Base-by-base conservation (phyloP, 2,329 filamentous ascomycete species). In the Curvularia sp. region DNA sequence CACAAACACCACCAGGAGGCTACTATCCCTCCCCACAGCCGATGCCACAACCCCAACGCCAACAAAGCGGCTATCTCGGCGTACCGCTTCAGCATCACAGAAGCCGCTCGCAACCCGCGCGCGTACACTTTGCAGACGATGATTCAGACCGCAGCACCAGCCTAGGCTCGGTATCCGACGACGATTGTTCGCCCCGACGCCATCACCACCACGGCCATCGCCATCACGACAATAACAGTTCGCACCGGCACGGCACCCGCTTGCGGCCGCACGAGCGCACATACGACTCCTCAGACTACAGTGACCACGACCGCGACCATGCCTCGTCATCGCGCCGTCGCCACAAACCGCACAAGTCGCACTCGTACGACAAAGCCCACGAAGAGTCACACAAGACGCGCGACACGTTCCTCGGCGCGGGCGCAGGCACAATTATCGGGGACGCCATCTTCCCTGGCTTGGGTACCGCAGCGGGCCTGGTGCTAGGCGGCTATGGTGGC, bases 391-490 rank as follows among this genome's bases (percentile, higher is more conserved):
- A 67, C 39, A 74, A 71, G 43, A 65, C 65, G 54, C 64, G 75
- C 18, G 74, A 79, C 32, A 80, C 79, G 0, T 81, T 81, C 49
- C 64, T 81, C 0, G 80, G 80, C 46, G 80, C 79, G 0, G 78
- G 79, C 9, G 79, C 74, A 2, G 80, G 80, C 12, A 79, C 77
- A 5, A 56, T 81, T 1, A 71, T 81, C 1, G 80, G 80, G 2
- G 80, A 81, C 59, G 70, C 68, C 13, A 78, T 81, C 9, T 80
- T 81, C 42, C 80, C 79, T 3, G 79, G 79, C 0, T 56, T 81
- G 2, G 79, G 79, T 3, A 80, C 74, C 1, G 73, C 70, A 5
- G 73, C 66, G 1, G 74, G 79, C 0, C 66, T 80, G 19, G 64
- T 80, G 10, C 56, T 81, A 1, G 79, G 79, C 13, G 79, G 79